Evolutionary conservation across 2,329 filamentous ascomycete species (phyloP).

Genomic region (Myriosclerotinia duriaeana): DNA sequence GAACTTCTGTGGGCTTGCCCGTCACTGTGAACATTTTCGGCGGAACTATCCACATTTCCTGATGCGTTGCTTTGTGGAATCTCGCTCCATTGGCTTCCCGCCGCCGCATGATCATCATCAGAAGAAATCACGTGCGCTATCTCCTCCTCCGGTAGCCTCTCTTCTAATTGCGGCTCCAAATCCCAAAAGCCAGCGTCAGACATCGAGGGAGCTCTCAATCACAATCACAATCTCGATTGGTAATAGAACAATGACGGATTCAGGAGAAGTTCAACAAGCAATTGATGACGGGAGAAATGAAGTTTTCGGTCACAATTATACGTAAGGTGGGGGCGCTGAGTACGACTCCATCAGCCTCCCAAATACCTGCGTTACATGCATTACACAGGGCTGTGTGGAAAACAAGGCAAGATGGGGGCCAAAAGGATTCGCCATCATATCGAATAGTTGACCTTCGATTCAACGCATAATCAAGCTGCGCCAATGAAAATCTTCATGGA

Average conservation of each 20-base stretch:
- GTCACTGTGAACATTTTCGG: neutral
- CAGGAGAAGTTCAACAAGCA: neutral
- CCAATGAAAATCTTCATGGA: neutral
- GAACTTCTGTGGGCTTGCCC: neutral
- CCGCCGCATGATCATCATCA: too few relatives aligned
- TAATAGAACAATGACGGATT: neutral
- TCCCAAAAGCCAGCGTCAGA: neutral
- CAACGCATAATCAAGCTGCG: neutral
- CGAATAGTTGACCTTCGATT: neutral
- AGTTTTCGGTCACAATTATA: neutral
- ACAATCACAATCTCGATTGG: neutral
- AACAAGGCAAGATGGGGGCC: neutral
- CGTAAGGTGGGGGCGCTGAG: neutral
- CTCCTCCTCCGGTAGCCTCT: neutral
- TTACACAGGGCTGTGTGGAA: neutral
- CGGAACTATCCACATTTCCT: neutral
- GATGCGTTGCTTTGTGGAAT: too few relatives aligned
- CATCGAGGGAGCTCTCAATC: neutral
- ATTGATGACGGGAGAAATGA: neutral
- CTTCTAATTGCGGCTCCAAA: neutral
- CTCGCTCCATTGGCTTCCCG: neutral
- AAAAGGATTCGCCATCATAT: neutral
- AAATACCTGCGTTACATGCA: neutral
- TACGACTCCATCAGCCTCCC: neutral
- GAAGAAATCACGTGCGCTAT: neutral